A percentile compares a stretch with the other conserved stretches of the same genome.
Conservation (phyloP, 2,329 filamentous ascomycete genomes). For the Aspergillus neotritici region DNA sequence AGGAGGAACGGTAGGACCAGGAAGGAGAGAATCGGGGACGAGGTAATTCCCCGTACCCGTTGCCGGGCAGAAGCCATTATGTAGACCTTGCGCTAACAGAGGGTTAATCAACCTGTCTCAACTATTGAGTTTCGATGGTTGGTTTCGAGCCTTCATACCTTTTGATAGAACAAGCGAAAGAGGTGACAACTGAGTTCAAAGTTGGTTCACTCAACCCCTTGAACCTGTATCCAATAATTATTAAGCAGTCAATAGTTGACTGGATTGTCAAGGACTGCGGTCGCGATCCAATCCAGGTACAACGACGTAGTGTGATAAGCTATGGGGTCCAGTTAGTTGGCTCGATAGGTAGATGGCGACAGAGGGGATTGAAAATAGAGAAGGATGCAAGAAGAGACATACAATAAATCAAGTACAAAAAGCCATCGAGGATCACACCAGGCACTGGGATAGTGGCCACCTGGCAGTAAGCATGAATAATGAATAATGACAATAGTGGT, state of each 20-base stretch:
- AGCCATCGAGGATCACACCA: constrained; percentile 25
- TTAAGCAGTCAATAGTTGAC: too few species aligned
- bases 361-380: not conserved
- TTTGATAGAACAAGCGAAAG: too few species aligned
- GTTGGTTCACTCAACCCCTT: too few species aligned
- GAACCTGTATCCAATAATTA: too few species aligned
- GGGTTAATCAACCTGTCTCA: too few species aligned
- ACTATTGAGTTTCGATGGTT: too few species aligned
- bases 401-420: constrained; percentile 8
- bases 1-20: constrained; percentile 48
- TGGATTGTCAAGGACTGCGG: too few species aligned
- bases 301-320: constrained; percentile 1
- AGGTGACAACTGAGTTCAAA: too few species aligned
- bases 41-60: constrained; percentile 17
- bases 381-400: not conserved
- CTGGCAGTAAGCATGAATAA: constrained; percentile 24
- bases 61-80: constrained; percentile 30
- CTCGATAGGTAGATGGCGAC: not conserved
- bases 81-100: too few species aligned
- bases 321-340: constrained; percentile 1
- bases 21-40: constrained; percentile 37
- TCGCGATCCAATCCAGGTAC: too few species aligned
- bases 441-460: constrained; percentile 26
- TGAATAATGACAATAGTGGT: constrained; percentile 6
- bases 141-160: too few species aligned